Percentiles rank a stretch among this genome's conserved stretches.
These are phyloP conservation scores for Aspergillus campestris DNA, from an alignment of 495 filamentous ascomycete genomes.

Conservation along the genomic window DNA sequence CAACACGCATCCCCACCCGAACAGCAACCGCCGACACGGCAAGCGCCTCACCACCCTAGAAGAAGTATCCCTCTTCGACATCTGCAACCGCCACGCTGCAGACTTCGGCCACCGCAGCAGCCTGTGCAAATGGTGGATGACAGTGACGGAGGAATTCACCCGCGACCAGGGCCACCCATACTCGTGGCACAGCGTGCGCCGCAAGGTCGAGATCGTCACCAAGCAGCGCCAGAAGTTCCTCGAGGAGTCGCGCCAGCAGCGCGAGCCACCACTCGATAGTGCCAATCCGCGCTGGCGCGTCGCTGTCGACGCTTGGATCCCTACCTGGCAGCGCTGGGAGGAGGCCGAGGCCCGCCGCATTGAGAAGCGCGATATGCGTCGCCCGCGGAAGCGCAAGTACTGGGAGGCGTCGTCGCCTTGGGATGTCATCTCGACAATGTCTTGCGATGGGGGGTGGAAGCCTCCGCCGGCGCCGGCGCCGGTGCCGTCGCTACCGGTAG, in stretches of 20 bases:
- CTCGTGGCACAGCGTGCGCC: conserved; percentile 40
- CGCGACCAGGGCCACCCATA: conserved; percentile 33
- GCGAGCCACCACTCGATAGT: conserved; percentile 22
- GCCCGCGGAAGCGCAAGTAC: conserved; percentile 29
- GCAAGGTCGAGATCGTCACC: conserved; percentile 38
- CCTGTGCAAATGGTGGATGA: conserved; percentile 42
- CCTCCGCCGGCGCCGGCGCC: too few relatives aligned
- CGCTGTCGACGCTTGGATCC: conserved; percentile 36
- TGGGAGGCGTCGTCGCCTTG: not conserved
- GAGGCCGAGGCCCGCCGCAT: conserved; percentile 31
- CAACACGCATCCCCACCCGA: conserved; percentile 2
- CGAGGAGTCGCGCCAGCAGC: conserved; percentile 28
- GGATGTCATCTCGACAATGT: too few relatives aligned
- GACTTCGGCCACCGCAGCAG: conserved; percentile 39
- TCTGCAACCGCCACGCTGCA: conserved; percentile 32
- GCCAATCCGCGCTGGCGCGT: conserved; percentile 35
- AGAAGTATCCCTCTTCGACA: conserved; percentile 35
- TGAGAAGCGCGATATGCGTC: conserved; percentile 33
- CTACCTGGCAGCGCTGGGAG: conserved; percentile 37
- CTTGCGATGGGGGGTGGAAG: too few relatives aligned
- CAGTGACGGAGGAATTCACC: conserved; percentile 32
- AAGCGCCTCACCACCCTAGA: conserved; percentile 23
- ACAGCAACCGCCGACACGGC: conserved; percentile 15
- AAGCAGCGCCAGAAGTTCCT: conserved; percentile 37
- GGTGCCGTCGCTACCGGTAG: too few relatives aligned